A percentile compares a stretch with the other conserved stretches of the same genome.
Evolutionary conservation across 2,329 filamentous ascomycete genomes (phyloP).

Genomic region (Ramularia endophylla): DNA sequence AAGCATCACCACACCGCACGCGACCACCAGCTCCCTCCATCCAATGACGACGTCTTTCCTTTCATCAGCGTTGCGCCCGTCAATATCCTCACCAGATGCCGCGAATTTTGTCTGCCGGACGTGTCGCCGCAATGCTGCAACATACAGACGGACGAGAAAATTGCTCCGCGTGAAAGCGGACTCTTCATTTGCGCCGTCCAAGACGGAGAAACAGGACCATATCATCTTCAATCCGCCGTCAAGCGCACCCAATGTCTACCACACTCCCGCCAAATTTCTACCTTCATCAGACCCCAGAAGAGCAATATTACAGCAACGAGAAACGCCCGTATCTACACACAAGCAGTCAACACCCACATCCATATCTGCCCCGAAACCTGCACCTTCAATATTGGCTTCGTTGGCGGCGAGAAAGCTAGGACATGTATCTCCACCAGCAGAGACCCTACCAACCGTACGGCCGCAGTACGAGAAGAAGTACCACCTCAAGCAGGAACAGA

Average conservation of each 20-base stretch:
- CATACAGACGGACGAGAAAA: constrained; percentile 42
- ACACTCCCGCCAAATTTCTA: constrained; percentile 60
- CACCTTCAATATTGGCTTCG: constrained; percentile 14
- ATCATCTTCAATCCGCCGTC: constrained; percentile 64
- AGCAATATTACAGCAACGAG: constrained; percentile 3
- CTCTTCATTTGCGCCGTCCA: constrained; percentile 36
- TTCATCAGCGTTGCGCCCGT: constrained; percentile 17
- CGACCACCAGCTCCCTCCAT: constrained; percentile 8
- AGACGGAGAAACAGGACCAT: constrained; percentile 40
- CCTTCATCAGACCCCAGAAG: constrained; percentile 51
- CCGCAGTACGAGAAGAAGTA: constrained; percentile 53
- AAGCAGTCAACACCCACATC: constrained; percentile 19
- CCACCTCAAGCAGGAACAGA: constrained; percentile 51
- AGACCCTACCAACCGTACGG: constrained; percentile 46
- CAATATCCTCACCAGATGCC: constrained; percentile 16
- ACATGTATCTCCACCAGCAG: constrained; percentile 17
- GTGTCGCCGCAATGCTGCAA: constrained; percentile 38
- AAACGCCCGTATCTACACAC: constrained; percentile 1
- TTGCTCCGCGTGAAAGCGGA: constrained; percentile 41
- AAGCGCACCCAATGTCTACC: constrained; percentile 56
- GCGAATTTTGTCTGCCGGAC: constrained; percentile 25
- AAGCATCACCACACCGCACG: constrained; percentile 8
- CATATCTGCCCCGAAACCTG: constrained; percentile 8
- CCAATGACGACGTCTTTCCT: constrained; percentile 20
- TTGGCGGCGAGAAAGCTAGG: constrained; percentile 19